phyloP scores from a whole-genome alignment of 345 rosid genomes.

The Carallia pectinifolia region DNA sequence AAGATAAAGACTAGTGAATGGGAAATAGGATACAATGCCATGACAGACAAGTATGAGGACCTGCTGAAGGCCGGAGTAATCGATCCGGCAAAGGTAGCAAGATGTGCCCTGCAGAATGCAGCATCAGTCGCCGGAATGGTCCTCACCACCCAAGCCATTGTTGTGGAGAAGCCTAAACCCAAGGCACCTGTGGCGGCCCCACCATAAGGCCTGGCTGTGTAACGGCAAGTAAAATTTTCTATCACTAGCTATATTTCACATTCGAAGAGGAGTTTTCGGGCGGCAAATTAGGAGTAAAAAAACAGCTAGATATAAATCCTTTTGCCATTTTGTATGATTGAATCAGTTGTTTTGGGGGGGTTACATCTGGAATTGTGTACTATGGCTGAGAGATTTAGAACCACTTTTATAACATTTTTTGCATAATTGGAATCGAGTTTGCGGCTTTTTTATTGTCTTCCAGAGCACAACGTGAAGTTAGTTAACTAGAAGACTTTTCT shows the following conservation, averaged over 20 bases:
- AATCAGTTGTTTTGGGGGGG: no score
- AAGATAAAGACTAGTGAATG: constrained; percentile 71
- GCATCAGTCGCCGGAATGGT: constrained; percentile 99
- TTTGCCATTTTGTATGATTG: no score
- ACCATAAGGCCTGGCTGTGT: constrained; percentile 62
- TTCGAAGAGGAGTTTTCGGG: constrained; percentile 2
- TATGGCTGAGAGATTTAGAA: no score
- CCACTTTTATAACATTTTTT: no score
- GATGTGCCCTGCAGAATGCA: constrained; percentile 91
- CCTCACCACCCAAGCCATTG: constrained; percentile 95
- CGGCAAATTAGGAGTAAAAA: not conserved
- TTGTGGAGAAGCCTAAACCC: constrained; percentile 76
- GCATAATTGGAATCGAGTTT: no score
- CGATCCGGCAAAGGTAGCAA: constrained; percentile 91
- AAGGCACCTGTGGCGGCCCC: constrained; percentile 54
- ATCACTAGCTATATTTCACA: constrained; percentile 11
- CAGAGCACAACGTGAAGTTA: no score
- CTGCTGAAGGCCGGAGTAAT: constrained; percentile 86
- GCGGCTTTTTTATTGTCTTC: no score
- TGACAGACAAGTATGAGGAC: constrained; percentile 87
- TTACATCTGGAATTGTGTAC: no score
- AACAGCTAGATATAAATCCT: no score
- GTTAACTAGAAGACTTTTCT: no score
- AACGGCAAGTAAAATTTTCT: constrained; percentile 3
- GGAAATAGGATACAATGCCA: constrained; percentile 94